Evolutionary conservation across 2,329 filamentous ascomycete genomes (phyloP), one percentile per base, ranked within the genome.

Genomic region (Pseudogymnoascus destructans): DNA sequence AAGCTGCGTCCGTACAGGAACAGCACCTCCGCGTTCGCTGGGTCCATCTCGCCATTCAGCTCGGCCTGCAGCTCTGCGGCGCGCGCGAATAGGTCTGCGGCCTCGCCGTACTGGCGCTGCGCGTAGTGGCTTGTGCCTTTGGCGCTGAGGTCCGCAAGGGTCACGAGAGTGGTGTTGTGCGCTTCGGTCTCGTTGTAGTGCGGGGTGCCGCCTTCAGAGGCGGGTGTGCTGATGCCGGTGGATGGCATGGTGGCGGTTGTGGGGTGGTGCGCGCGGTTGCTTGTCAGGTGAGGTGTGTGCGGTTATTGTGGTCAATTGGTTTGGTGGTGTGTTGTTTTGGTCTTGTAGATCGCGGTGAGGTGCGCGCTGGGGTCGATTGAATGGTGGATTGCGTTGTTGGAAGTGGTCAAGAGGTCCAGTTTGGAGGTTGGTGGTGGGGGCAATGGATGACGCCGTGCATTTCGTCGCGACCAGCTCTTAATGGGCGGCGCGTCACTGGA

Each of bases 1-100:
- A 98, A 76, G 59, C 89, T 89, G 69, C 92, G 88, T 11, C 93
- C 93, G 72, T 98, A 98, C 63, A 90, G 81, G 72, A 95, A 98
- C 17, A 97, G 81, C 52, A 98, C 81, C 70, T 97, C 92, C 56
- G 91, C 92, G 66, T 98, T 98, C 59, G 89, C 85, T 3, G 88
- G 83, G 13, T 84, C 84, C 79, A 95, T 87, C 73, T 97, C 93
- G 71, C 92, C 93, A 70, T 96, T 93, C 70, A 96, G 77, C 70
- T 89, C 82, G 59, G 88, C 89, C 73, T 98, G 93, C 61, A 96
- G 79, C 70, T 95, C 88, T 59, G 89, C 89, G 30, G 93, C 93
- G 67, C 85, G 82, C 42, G 90, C 91, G 74, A 91, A 97, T 62
- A 91, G 76, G 68, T 97, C 92, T 59, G 89, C 82, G 8, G 93